Percentiles rank a stretch among this genome's conserved stretches.
phyloP scores from a whole-genome alignment of 148 eudicot species.

The Rheum nobile region DNA sequence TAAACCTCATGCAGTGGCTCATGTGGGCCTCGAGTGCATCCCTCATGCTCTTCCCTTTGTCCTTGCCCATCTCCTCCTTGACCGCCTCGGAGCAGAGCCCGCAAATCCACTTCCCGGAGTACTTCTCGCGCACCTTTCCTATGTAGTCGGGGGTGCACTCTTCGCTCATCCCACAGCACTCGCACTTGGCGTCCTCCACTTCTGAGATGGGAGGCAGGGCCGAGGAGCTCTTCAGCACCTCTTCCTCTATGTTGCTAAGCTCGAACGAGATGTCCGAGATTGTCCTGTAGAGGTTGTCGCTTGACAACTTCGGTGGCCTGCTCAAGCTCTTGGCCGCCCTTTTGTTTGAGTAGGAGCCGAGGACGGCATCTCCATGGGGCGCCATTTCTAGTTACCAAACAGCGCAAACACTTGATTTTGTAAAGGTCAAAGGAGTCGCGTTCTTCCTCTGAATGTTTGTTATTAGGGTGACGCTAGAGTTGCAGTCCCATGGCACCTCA shows the following conservation, averaged over 20 bases:
- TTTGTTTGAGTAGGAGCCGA: conserved; percentile 15
- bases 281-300: conserved; percentile 42
- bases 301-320: conserved; percentile 30
- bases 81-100: conserved; percentile 60
- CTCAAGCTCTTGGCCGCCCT: conserved; percentile 3
- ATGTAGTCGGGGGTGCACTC: conserved; percentile 73
- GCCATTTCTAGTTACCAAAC: too few species aligned
- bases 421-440: too few species aligned
- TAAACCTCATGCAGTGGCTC: conserved; percentile 68
- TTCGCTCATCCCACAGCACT: conserved; percentile 82
- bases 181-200: conserved; percentile 65
- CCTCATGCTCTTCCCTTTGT: conserved; percentile 29
- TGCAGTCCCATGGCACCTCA: neutral
- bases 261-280: conserved; percentile 56
- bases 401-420: neutral
- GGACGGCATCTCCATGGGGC: conserved; percentile 48
- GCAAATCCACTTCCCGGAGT: conserved; percentile 59
- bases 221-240: conserved; percentile 5
- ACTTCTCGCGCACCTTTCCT: conserved; percentile 32
- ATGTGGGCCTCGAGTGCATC: conserved; percentile 56
- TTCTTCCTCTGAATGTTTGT: neutral
- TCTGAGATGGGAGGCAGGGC: conserved; percentile 49
- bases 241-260: conserved; percentile 22
- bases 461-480: neutral
- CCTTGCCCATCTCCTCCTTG: conserved; percentile 57